These are phyloP conservation scores for Nowakowskiella sp. DNA, from an alignment of 192 early-diverging fungal genomes.

Conservation along the genomic window DNA sequence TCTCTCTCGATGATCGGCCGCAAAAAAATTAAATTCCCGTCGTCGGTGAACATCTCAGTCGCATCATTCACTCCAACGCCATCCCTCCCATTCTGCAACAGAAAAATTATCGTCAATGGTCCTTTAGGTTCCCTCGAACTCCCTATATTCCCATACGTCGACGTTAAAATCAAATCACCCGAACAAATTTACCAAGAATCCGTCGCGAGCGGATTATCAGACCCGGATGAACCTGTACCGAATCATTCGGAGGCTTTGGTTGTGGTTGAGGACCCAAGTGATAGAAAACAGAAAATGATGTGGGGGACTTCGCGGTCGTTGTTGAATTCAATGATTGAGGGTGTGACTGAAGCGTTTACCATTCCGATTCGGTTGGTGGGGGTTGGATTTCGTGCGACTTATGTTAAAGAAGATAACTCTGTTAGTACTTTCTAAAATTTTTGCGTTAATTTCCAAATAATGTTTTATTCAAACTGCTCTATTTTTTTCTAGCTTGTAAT, in stretches of 20 bases:
- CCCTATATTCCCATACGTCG: conserved; percentile 78
- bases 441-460: no score
- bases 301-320: conserved; percentile 96
- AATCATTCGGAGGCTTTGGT: conserved; percentile 37
- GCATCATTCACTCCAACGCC: conserved; percentile 47
- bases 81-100: conserved; percentile 45
- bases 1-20: conserved; percentile 75
- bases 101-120: conserved; percentile 68
- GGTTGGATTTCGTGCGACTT: conserved; percentile 84
- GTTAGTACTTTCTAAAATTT: no score
- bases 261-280: conserved; percentile 44
- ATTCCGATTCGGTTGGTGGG: conserved; percentile 80
- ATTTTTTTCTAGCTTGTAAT: conserved; percentile 65
- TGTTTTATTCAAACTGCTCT: no score
- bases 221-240: no score
- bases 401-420: conserved; percentile 49
- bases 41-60: conserved; percentile 60
- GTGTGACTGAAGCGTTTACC: conserved; percentile 83
- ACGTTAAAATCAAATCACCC: conserved; percentile 21
- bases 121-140: conserved; percentile 70
- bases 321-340: conserved; percentile 74
- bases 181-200: no score
- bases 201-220: no score
- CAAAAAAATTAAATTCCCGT: conserved; percentile 60
- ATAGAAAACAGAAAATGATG: conserved; percentile 77